These are phyloP conservation scores for Metroxylon sagu DNA, from an alignment of 176 grass and related monocot genomes.

Conservation along the genomic window DNA sequence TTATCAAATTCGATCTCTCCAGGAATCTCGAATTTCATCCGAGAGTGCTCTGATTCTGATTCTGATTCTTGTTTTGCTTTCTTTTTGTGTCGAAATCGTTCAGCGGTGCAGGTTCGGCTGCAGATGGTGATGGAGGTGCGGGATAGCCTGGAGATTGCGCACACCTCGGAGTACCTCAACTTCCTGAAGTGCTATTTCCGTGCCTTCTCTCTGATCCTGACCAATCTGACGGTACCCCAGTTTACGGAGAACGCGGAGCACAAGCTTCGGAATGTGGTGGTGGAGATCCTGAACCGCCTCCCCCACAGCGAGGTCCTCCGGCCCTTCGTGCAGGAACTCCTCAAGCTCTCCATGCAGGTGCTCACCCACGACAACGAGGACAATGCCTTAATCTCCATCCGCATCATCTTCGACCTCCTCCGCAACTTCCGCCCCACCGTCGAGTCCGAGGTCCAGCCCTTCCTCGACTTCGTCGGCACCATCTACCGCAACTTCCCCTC, in stretches of 20 bases:
- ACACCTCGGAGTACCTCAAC: conserved; percentile 93
- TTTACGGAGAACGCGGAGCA: conserved; percentile 66
- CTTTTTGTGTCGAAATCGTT: no score
- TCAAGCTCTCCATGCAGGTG: conserved; percentile 89
- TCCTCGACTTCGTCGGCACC: conserved; percentile 76
- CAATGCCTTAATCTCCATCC: conserved; percentile 82
- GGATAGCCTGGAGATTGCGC: conserved; percentile 86
- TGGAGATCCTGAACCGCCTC: conserved; percentile 94
- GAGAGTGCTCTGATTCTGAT: background rate
- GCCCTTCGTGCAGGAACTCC: conserved; percentile 89
- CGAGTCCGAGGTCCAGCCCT: conserved; percentile 95
- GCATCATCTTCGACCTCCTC: conserved; percentile 92
- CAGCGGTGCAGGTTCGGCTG: conserved; percentile 67
- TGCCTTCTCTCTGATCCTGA: conserved; percentile 85
- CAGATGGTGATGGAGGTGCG: conserved; percentile 89
- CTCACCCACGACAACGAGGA: conserved; percentile 93
- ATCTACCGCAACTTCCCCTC: conserved; percentile 77
- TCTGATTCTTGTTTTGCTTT: background rate
- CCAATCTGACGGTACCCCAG: conserved; percentile 54
- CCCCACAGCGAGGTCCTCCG: conserved; percentile 97
- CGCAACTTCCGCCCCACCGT: conserved; percentile 97
- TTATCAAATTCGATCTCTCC: background rate
- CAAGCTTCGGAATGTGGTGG: conserved; percentile 90
- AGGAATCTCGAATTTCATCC: no score
- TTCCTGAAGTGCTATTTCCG: conserved; percentile 92